These are phyloP conservation scores for Cercophora scortea DNA, from an alignment of 495 filamentous ascomycete species.

Conservation along the genomic window DNA sequence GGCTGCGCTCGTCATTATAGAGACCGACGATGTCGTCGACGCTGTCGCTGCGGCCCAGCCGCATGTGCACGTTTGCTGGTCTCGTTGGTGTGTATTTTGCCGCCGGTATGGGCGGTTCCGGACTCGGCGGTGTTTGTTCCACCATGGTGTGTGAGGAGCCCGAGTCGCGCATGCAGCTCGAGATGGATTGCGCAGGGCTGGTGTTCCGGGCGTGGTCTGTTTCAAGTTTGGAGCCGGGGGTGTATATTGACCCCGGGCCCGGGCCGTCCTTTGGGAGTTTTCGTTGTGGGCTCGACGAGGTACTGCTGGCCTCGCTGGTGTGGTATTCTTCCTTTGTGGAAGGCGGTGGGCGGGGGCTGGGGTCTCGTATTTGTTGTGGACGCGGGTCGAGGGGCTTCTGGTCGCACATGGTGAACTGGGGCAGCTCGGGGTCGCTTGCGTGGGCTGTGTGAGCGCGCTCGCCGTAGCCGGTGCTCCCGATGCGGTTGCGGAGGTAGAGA, in stretches of 20 bases:
- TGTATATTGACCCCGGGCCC: too few species aligned
- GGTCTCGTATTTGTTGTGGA: background rate
- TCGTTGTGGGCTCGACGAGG: background rate
- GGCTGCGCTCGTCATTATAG: constrained; percentile 15
- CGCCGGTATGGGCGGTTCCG: constrained; percentile 1
- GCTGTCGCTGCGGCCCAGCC: constrained; percentile 15
- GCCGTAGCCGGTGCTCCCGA: constrained; percentile 12
- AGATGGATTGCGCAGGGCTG: too few species aligned
- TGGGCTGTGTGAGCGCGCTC: constrained; percentile 6
- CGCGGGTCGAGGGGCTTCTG: constrained; percentile 5
- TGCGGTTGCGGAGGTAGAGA: constrained; percentile 24
- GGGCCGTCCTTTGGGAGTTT: background rate
- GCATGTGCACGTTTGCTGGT: constrained; percentile 10
- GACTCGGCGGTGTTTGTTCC: constrained; percentile 2
- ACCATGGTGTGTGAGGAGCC: constrained; percentile 17
- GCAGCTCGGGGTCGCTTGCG: constrained; percentile 16
- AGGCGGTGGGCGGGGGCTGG: too few species aligned
- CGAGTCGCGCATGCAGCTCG: constrained; percentile 13
- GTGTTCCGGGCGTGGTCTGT: too few species aligned
- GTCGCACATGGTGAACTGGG: constrained; percentile 22
- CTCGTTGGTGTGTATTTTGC: background rate
- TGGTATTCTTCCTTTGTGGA: too few species aligned
- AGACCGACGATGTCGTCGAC: constrained; percentile 27
- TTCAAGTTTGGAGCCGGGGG: too few species aligned
- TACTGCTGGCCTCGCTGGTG: too few species aligned